Evolutionary conservation across 371 early-diverging fungal genomes (phyloP).

Genomic region (Fennellomyces sp.): DNA sequence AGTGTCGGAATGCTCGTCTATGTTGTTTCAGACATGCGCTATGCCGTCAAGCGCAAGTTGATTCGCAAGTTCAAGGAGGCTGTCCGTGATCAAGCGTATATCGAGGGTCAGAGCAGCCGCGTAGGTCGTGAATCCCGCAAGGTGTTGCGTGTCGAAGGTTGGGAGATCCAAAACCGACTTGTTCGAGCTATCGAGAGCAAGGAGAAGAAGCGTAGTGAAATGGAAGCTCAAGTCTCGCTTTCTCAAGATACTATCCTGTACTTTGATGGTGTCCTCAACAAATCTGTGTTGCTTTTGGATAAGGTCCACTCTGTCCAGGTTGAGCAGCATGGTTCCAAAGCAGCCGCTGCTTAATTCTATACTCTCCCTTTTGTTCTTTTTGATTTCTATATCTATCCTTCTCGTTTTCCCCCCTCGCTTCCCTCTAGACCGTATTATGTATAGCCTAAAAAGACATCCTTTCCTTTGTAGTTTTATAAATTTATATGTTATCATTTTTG

Average conservation of each 20-base stretch:
- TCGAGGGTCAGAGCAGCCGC: constrained; percentile 71
- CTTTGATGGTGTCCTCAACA: constrained; percentile 63
- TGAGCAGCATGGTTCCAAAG: constrained; percentile 8
- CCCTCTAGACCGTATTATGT: too few relatives aligned
- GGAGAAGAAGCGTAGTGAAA: constrained; percentile 68
- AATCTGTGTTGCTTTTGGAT: constrained; percentile 40
- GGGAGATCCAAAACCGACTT: constrained; percentile 87
- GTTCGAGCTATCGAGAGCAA: constrained; percentile 78
- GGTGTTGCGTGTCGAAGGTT: constrained; percentile 78
- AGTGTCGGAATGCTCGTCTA: constrained; percentile 78
- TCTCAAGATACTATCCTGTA: constrained; percentile 72
- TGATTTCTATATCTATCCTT: too few relatives aligned
- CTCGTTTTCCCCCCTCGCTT: neutral
- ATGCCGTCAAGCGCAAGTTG: constrained; percentile 81
- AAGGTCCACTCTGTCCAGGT: constrained; percentile 41
- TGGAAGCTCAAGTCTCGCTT: constrained; percentile 52
- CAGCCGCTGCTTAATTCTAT: constrained; percentile 1
- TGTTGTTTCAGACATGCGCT: constrained; percentile 83
- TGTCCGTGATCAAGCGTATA: constrained; percentile 65
- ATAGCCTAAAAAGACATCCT: neutral
- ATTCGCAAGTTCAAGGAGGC: constrained; percentile 74
- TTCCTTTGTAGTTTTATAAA: constrained; percentile 2
- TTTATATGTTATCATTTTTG: constrained; percentile 44
- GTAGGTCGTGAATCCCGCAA: constrained; percentile 76
- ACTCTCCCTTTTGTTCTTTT: neutral